Evolutionary conservation across 2,329 filamentous ascomycete species (phyloP), one percentile per base, ranked within the genome.

Genomic region (Fusarium secorum): DNA sequence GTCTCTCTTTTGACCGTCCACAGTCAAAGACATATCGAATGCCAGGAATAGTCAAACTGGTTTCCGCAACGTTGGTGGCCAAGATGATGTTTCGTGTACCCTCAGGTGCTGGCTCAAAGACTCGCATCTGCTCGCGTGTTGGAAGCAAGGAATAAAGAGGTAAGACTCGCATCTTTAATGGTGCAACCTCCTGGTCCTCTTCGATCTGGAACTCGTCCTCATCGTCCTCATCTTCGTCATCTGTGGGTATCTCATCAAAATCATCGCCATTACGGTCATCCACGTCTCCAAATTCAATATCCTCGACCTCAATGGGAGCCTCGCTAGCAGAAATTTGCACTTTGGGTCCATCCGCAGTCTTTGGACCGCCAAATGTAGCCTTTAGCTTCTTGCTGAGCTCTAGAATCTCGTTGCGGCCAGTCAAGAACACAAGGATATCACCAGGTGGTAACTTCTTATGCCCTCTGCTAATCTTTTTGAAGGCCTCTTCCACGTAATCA

Each of bases 1-100:
- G 92, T 69, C 95, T 91, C 79, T 98, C 95, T 80, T 99, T 99
- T 38, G 93, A 92, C 53, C 97, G 88, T 36, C 96, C 96, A 72
- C 93, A 95, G 80, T 98, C 95, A 69, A 99, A 98, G 13, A 99
- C 96, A 77, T 98, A 99, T 66, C 93, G 90, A 67, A 97, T 95
- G 4, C 94, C 95, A 0, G 96, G 95, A 62, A 99, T 99, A 1
- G 96, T 99, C 78, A 99, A 86, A 88, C 93, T 97, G 1, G 96
- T 99, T 81, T 99, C 96, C 0, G 96, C 96, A 46, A 99, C 94
- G 80, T 99, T 99, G 45, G 96, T 99, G 1, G 96, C 94, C 42
- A 99, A 83, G 7, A 99, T 92, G 55, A 99, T 93, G 28, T 96
- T 87, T 13, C 96, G 90, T 13, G 92, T 92, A 20, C 92, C 93